Evolutionary conservation across 805 yeast species (phyloP), one percentile per base, ranked within the genome.

Genomic region (Zygoascus tannicola): DNA sequence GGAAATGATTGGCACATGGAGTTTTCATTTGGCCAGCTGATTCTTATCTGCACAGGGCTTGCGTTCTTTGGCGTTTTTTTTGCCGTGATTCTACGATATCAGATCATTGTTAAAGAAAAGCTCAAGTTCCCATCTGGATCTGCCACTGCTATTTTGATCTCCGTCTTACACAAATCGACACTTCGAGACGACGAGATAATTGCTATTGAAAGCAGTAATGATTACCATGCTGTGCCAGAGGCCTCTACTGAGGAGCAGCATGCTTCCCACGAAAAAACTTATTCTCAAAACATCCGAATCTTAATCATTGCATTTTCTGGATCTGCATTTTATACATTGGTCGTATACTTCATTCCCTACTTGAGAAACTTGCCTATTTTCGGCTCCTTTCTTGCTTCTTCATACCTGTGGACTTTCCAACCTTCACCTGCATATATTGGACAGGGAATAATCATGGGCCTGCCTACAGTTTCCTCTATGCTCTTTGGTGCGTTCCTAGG

Each of bases 391-490:
- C 64, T 85, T 16, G 83, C 95, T 0, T 56, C 64, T 18, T 63
- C 69, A 15, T 84, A 85, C 62, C 70, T 83, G 38, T 85, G 97
- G 92, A 80, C 82, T 47, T 74, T 92, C 47, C 95, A 92, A 60
- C 96, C 96, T 0, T 86, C 96, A 0, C 98, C 98, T 0, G 97
- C 97, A 0, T 90, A 90, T 59, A 74, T 92, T 30, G 98, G 98
- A 2, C 98, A 90, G 63, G 98, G 98, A 3, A 86, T 92, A 34
- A 90, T 90, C 45, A 90, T 90, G 98, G 98, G 98, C 0, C 66
- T 87, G 5, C 85, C 88, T 1, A 87, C 97, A 0, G 94, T 87
- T 0, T 71, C 85, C 7, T 83, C 87, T 50, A 90, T 90, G 98
- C 64, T 90, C 35, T 73, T 86, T 52, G 98, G 98, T 2, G 79